These are phyloP conservation scores for Neurospora intermedia DNA, from an alignment of 495 filamentous ascomycete species.

Conservation along the genomic window DNA sequence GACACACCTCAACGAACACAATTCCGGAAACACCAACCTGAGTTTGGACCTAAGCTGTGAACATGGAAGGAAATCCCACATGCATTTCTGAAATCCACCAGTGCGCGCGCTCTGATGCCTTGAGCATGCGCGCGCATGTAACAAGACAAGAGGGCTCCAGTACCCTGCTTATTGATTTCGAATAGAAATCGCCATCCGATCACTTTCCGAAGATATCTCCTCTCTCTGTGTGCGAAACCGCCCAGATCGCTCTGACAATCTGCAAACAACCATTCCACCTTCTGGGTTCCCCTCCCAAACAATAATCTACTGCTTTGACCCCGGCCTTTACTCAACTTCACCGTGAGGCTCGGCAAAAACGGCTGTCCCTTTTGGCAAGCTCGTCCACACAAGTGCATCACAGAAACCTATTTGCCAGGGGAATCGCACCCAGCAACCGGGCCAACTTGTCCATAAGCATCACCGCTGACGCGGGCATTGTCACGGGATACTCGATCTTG, in stretches of 20 bases:
- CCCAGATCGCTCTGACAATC: neutral
- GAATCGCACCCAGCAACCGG: no score
- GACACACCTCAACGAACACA: neutral
- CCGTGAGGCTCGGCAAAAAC: neutral
- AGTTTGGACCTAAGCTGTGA: neutral
- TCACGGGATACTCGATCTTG: no score
- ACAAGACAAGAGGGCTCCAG: neutral
- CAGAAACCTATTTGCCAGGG: no score
- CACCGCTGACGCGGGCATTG: no score
- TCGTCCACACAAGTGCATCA: no score
- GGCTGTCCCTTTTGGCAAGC: neutral
- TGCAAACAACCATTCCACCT: neutral
- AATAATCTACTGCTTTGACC: neutral
- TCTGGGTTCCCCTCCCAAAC: neutral
- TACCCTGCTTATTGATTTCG: neutral
- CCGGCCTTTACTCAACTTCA: neutral
- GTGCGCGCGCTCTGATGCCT: no score
- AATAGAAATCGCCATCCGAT: neutral
- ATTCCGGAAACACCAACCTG: neutral
- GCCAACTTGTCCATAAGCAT: no score
- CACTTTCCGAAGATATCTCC: neutral
- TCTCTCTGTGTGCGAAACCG: neutral
- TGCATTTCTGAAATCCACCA: neutral
- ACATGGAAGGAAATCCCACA: neutral
- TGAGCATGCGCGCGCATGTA: no score